These are phyloP conservation scores for Thalassiosira hispida DNA, from an alignment of 352 stramenopile genomes.

Conservation along the genomic window DNA sequence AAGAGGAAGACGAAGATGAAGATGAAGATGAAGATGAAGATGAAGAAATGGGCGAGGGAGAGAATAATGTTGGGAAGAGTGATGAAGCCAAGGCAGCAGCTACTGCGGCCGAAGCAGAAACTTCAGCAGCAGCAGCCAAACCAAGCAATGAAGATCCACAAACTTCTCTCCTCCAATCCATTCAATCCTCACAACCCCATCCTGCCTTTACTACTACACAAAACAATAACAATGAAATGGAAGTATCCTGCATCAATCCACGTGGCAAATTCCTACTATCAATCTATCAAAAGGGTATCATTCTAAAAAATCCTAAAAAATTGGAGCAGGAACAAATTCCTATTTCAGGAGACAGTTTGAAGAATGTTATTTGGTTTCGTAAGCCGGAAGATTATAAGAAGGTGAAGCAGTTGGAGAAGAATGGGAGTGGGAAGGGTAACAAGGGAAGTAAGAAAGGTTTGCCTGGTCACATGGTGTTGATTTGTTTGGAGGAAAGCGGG, in stretches of 20 bases:
- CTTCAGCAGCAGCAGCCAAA: not conserved
- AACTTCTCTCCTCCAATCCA: not conserved
- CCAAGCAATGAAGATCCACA: not conserved
- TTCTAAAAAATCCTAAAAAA: slow-evolving; percentile 46
- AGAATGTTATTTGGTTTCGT: slow-evolving; percentile 67
- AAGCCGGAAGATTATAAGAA: slow-evolving; percentile 73
- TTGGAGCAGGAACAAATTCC: slow-evolving; percentile 36
- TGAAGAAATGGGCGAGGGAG: not conserved
- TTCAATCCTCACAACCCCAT: not conserved
- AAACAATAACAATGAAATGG: not conserved
- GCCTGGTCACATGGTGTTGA: slow-evolving; percentile 60
- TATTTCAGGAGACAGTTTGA: slow-evolving; percentile 14
- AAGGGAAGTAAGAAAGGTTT: slow-evolving; percentile 33
- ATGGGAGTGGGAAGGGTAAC: not conserved
- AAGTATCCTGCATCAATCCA: slow-evolving; percentile 55
- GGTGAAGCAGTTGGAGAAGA: slow-evolving; percentile 18
- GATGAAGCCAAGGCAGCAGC: too few species aligned
- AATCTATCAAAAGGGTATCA: slow-evolving; percentile 36
- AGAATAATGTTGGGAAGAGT: not conserved
- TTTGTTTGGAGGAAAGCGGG: slow-evolving; percentile 45
- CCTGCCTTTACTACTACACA: not conserved
- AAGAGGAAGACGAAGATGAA: slow-evolving; percentile 9
- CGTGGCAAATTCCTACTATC: slow-evolving; percentile 48
- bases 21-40: slow-evolving; percentile 8
- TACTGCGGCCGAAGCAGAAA: not conserved